Evolutionary conservation across 345 rosid species (phyloP), one percentile per base, ranked within the genome.

Genomic region (Alliaria petiolata): DNA sequence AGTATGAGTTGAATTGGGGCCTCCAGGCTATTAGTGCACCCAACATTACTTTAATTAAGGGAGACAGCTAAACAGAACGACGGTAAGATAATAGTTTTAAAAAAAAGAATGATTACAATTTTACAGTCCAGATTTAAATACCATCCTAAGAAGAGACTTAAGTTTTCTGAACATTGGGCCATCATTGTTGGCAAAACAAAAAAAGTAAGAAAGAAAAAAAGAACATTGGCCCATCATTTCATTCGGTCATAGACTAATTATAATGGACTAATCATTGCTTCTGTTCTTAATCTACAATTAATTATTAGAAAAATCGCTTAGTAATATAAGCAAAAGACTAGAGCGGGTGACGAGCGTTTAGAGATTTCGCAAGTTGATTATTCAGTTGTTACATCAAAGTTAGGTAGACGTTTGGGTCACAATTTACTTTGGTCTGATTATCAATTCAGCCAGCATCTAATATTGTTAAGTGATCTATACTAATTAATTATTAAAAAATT

Each of bases 1-100:
- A 73, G 31, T 34, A 13, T 54, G 58, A 4, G 49, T 36, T 65
- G 65, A 53, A 65, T 56, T 43, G 59, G 60, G 67, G 43, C 50
- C 49, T 72, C 20, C 8, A 55, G 42, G 62, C 66, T 73, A 28
- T 42, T 35, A 57, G 72, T 58, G 67, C 78, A 74, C 67, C 72
- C 61, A 74, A 66, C 54, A 58, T 49, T 57, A 40, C 60, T 66
- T 74, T 31, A 57, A 22, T 45, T 57, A 73, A 65, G 44, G 42
- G 19, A 55, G 70, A 72, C 70, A 72, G 62, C 76, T 72, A 63
- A 64, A 72, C 77, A 62, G 30, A 38, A 36, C 20, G 26, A 65
- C 57, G 57, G 53, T 49, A 47, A 42, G 14, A 54, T 58, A 39
- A 55, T 64, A 44, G 8, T 31, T 53, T 26, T 22, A n/a, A 4